Conservation (phyloP, 352 stramenopile species). For the Phytopythium sindhum region DNA sequence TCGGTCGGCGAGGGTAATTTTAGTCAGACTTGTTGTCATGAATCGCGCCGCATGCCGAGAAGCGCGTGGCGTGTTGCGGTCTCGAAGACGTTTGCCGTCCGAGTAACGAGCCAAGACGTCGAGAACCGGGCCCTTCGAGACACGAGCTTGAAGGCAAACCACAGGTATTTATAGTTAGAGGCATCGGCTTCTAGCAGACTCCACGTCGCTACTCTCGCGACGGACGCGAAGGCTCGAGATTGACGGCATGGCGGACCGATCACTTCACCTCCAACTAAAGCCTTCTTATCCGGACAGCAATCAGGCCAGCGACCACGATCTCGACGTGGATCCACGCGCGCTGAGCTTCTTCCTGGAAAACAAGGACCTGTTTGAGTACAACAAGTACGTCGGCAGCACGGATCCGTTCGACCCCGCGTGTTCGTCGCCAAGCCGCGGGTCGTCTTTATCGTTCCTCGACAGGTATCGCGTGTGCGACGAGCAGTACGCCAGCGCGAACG, state of each 20-base stretch:
- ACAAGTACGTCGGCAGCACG: conserved; percentile 36
- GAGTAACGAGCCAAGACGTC: too few relatives aligned
- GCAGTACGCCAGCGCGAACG: background rate
- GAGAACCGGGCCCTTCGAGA: too few relatives aligned
- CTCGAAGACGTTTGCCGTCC: too few relatives aligned
- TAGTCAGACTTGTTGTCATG: background rate
- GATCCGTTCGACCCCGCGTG: conserved; percentile 14
- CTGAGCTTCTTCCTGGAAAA: conserved; percentile 50
- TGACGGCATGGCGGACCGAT: background rate
- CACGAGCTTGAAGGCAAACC: background rate
- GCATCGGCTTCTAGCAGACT: background rate
- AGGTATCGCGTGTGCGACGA: conserved; percentile 45
- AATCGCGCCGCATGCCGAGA: background rate
- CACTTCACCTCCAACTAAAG: background rate
- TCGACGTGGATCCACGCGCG: conserved; percentile 8
- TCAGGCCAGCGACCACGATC: background rate
- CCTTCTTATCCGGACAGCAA: background rate
- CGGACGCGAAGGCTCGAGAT: background rate
- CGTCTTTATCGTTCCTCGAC: conserved; percentile 38
- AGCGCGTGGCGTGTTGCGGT: too few relatives aligned
- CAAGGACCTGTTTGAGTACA: conserved; percentile 68
- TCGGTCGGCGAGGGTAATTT: background rate
- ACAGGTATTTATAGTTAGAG: background rate
- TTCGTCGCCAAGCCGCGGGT: conserved; percentile 1
- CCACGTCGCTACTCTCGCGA: too few relatives aligned